phyloP scores from a whole-genome alignment of 1,284 basidiomycete genomes.

The Puccinia polysora region DNA sequence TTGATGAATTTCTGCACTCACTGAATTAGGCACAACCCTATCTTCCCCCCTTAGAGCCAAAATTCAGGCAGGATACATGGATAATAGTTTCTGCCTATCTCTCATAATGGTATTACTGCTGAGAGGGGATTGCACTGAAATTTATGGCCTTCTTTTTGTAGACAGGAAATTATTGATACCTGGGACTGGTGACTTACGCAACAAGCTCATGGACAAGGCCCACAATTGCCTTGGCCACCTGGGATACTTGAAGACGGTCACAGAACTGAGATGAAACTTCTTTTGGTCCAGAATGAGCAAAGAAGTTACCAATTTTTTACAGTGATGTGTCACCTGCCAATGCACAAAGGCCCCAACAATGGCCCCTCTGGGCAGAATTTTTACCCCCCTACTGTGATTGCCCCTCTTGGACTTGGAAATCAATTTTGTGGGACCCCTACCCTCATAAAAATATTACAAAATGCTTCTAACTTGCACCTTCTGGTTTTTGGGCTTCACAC shows the following conservation, averaged over 20 bases:
- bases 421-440: no score
- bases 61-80: background rate
- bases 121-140: slow-evolving; percentile 3
- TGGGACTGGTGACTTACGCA: slow-evolving; percentile 42
- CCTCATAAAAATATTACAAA: no score
- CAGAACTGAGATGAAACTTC: slow-evolving; percentile 49
- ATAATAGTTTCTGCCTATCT: no score
- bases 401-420: no score
- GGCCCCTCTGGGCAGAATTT: no score
- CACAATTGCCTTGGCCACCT: slow-evolving; percentile 55
- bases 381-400: no score
- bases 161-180: slow-evolving; percentile 53
- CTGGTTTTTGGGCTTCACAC: no score
- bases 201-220: slow-evolving; percentile 49
- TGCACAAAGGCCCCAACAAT: no score
- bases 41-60: background rate
- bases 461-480: no score
- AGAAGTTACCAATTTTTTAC: background rate
- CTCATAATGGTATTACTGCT: no score
- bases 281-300: slow-evolving; percentile 56
- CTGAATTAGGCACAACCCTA: background rate
- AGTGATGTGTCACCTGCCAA: slow-evolving; percentile 44
- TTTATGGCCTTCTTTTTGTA: slow-evolving; percentile 52
- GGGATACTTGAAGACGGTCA: slow-evolving; percentile 55
- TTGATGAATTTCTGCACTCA: background rate